A percentile compares a stretch with the other conserved stretches of the same genome.
Conservation (phyloP, 106 monocot genomes). For the Dioscorea dumetorum region DNA sequence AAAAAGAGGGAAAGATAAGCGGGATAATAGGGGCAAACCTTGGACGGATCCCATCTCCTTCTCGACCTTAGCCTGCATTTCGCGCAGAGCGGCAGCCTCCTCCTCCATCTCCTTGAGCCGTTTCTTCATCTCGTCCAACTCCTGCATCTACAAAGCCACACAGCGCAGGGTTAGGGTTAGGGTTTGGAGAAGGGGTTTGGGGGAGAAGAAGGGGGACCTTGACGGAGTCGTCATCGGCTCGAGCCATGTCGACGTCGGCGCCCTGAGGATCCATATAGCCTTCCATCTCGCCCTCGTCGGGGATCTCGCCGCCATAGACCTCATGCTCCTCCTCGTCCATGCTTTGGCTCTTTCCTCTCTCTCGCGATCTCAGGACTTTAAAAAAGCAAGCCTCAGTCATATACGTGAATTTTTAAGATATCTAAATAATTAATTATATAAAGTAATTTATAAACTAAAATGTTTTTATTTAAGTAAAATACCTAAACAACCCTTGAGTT, state of each 20-base stretch:
- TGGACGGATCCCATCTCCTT: constrained; percentile 82
- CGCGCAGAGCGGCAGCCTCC: constrained; percentile 85
- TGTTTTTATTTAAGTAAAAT: no score
- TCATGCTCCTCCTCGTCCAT: constrained; percentile 80
- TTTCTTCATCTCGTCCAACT: constrained; percentile 93
- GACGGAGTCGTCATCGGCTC: constrained; percentile 33
- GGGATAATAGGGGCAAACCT: constrained; percentile 21
- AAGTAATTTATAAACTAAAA: no score
- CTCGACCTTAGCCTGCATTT: constrained; percentile 96
- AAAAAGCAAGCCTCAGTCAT: no score
- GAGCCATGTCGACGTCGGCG: constrained; percentile 36
- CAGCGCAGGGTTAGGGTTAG: constrained; percentile 16
- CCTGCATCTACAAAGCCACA: constrained; percentile 31
- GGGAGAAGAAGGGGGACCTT: constrained; percentile 23
- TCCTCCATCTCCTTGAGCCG: constrained; percentile 95
- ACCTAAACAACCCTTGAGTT: no score
- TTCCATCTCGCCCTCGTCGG: constrained; percentile 69
- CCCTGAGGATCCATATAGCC: constrained; percentile 29
- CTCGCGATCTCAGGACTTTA: not conserved
- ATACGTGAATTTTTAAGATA: no score
- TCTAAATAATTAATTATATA: no score
- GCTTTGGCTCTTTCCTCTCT: not conserved
- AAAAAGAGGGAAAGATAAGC: not conserved
- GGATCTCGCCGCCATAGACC: constrained; percentile 79
- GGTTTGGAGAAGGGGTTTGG: constrained; percentile 2